phyloP scores from a whole-genome alignment of 176 grass and related monocot species.

The Lolium rigidum region DNA sequence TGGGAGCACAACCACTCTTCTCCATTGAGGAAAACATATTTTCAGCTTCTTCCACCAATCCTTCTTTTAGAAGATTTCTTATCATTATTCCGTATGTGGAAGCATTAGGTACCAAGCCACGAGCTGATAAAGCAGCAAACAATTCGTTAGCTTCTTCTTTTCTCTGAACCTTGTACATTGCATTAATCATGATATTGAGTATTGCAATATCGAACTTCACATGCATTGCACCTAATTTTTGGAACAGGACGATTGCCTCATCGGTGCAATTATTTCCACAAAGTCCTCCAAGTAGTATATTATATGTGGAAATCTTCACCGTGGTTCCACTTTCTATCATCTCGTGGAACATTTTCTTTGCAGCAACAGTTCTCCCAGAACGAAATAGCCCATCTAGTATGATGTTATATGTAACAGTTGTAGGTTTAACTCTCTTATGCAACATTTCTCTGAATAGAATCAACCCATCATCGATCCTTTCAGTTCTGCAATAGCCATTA shows the following conservation, averaged over 20 bases:
- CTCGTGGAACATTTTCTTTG: not conserved
- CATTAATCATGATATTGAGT: too few species aligned
- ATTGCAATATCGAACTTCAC: too few species aligned
- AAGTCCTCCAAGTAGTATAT: not conserved
- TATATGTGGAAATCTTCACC: not conserved
- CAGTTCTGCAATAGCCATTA: not conserved
- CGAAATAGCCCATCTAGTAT: not conserved
- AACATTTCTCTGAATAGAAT: not conserved
- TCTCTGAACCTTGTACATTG: too few species aligned
- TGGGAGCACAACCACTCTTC: too few species aligned
- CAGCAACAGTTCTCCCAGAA: not conserved
- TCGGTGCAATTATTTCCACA: not conserved
- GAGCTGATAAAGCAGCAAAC: too few species aligned
- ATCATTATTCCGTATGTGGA: too few species aligned
- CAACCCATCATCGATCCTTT: not conserved
- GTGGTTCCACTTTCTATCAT: not conserved
- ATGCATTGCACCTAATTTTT: not conserved
- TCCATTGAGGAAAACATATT: too few species aligned
- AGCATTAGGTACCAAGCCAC: too few species aligned
- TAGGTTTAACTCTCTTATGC: not conserved
- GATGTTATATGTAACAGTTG: not conserved
- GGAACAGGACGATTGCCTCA: not conserved
- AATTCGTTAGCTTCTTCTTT: too few species aligned
- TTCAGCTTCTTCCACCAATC: too few species aligned
- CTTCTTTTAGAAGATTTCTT: too few species aligned